Conservation (phyloP, 2,329 filamentous ascomycete species). For the Fusarium redolens region DNA sequence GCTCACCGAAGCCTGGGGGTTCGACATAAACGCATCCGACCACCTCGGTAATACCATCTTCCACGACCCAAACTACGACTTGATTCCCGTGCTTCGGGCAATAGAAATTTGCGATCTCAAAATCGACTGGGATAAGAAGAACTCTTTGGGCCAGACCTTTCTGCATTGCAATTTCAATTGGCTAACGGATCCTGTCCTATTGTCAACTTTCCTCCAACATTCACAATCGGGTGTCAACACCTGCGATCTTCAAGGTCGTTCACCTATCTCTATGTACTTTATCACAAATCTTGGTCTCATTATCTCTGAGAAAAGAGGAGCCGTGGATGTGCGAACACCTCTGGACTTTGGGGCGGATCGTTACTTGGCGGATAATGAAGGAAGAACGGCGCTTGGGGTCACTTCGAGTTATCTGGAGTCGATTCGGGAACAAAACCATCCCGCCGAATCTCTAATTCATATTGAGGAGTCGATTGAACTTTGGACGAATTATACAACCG, state of each 20-base stretch:
- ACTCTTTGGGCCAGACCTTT: neutral
- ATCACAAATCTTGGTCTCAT: neutral
- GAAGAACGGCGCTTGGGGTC: neutral
- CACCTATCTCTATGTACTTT: neutral
- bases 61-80: neutral
- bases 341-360: neutral
- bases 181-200: neutral
- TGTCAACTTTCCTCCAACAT: neutral
- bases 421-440: too few species aligned
- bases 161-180: neutral
- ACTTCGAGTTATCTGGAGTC: neutral
- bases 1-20: neutral
- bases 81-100: neutral
- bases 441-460: neutral
- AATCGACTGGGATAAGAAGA: neutral
- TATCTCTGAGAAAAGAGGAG: neutral
- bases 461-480: neutral
- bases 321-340: neutral
- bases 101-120: rapidly evolving
- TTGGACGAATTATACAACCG: too few species aligned
- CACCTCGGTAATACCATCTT: neutral
- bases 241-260: neutral
- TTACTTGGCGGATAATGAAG: neutral
- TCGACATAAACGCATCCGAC: neutral
- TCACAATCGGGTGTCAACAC: neutral